Percentiles rank a stretch among this genome's conserved stretches.
phyloP scores from a whole-genome alignment of 2,329 filamentous ascomycete species.

The Trichoderma breve region DNA sequence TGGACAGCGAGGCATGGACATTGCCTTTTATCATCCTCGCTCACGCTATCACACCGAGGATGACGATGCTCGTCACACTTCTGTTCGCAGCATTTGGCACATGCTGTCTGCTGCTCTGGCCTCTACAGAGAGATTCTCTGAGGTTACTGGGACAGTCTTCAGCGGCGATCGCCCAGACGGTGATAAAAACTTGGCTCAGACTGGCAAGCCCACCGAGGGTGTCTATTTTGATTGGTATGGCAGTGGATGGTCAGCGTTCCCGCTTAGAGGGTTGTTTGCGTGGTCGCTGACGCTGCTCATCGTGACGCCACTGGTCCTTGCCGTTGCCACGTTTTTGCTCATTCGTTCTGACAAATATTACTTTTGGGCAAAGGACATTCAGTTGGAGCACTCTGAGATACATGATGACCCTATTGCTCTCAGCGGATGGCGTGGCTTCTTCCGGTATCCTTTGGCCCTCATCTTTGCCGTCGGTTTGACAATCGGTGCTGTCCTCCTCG shows the following conservation, averaged over 20 bases:
- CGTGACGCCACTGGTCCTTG: conserved; percentile 70
- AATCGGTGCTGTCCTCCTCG: conserved; percentile 68
- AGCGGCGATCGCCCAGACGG: conserved; percentile 55
- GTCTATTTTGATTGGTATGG: conserved; percentile 97
- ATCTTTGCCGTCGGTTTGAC: conserved; percentile 65
- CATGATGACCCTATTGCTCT: conserved; percentile 61
- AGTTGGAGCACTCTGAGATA: conserved; percentile 52
- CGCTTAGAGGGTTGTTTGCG: conserved; percentile 80
- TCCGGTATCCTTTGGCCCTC: conserved; percentile 78
- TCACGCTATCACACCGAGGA: conserved; percentile 87
- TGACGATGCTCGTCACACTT: conserved; percentile 79
- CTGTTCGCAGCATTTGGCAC: conserved; percentile 75
- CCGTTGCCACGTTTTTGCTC: conserved; percentile 67
- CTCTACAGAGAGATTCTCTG: conserved; percentile 69
- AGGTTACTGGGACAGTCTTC: conserved; percentile 66
- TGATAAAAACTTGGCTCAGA: conserved; percentile 60
- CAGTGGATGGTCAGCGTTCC: conserved; percentile 72
- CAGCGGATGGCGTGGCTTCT: conserved; percentile 77
- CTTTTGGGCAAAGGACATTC: conserved; percentile 66
- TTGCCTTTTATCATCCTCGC: conserved; percentile 86
- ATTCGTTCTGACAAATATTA: conserved; percentile 79
- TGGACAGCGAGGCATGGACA: conserved; percentile 83
- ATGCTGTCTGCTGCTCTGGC: conserved; percentile 85
- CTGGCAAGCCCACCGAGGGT: conserved; percentile 64
- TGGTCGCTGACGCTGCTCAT: conserved; percentile 82